Conservation (phyloP, 1,284 basidiomycete genomes). For the Leccinum fuscescens region DNA sequence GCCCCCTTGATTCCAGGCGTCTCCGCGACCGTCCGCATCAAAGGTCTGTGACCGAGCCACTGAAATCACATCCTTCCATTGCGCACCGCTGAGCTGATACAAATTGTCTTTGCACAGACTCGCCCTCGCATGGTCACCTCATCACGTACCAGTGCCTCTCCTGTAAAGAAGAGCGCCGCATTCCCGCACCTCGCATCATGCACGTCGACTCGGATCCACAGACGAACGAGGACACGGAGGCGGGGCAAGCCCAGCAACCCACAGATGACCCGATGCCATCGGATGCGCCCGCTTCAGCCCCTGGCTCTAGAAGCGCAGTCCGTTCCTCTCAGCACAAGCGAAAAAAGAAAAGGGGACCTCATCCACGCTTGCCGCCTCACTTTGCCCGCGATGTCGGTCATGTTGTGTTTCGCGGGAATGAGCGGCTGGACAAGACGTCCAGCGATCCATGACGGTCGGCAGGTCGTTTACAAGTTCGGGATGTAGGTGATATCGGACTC, state of each 20-base stretch:
- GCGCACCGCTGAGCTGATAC: not conserved
- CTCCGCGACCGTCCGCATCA: slow-evolving; percentile 61
- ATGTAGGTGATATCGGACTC: not conserved
- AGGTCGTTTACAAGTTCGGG: not conserved
- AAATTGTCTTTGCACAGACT: slow-evolving; percentile 37
- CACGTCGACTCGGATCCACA: not conserved
- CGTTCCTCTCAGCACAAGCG: slow-evolving; percentile 6
- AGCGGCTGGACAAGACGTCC: slow-evolving; percentile 30
- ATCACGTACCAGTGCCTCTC: slow-evolving; percentile 55
- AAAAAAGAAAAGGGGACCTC: slow-evolving; percentile 18
- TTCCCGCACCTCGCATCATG: slow-evolving; percentile 57
- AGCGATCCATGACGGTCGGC: not conserved
- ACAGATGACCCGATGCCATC: not conserved
- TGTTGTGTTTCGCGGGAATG: slow-evolving; percentile 59
- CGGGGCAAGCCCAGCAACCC: not conserved
- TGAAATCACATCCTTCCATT: not conserved
- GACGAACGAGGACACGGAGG: not conserved
- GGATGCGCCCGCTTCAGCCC: not conserved
- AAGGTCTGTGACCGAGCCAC: slow-evolving; percentile 43
- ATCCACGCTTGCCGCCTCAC: slow-evolving; percentile 46
- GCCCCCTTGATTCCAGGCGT: slow-evolving; percentile 64
- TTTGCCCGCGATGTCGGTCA: slow-evolving; percentile 62
- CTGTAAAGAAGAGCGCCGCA: slow-evolving; percentile 52
- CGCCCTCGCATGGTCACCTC: slow-evolving; percentile 48
- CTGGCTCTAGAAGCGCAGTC: not conserved